Percentiles rank a stretch among this genome's conserved stretches.
phyloP scores from a whole-genome alignment of 2,329 filamentous ascomycete genomes.

The Gaeumannomyces tritici region DNA sequence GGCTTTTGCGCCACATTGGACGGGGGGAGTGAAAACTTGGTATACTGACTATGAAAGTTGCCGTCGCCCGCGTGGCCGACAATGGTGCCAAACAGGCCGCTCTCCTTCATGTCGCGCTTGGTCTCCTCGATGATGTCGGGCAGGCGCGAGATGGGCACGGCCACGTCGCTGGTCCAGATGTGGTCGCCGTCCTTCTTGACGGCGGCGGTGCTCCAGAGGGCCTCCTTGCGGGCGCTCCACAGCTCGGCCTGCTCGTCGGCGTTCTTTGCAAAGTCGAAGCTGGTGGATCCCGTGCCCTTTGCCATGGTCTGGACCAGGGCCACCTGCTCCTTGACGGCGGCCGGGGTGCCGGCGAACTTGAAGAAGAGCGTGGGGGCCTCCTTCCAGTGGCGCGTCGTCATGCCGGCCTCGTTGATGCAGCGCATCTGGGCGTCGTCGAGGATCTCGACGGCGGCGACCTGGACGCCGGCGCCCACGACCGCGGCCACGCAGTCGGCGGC shows the following conservation, averaged over 20 bases:
- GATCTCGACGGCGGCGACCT: constrained; percentile 86
- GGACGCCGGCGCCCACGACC: constrained; percentile 72
- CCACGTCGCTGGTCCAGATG: constrained; percentile 81
- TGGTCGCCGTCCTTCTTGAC: constrained; percentile 55
- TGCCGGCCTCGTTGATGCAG: constrained; percentile 55
- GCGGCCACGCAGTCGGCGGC: constrained; percentile 72
- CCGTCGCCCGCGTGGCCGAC: constrained; percentile 65
- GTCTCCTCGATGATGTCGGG: constrained; percentile 72
- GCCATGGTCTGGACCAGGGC: constrained; percentile 55
- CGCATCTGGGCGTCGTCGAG: constrained; percentile 86
- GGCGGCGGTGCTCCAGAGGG: constrained; percentile 71
- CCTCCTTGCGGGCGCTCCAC: constrained; percentile 78
- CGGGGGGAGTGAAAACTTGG: neutral
- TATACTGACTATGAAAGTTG: constrained; percentile 49
- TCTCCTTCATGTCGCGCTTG: constrained; percentile 59
- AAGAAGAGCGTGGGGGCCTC: constrained; percentile 74
- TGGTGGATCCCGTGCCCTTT: constrained; percentile 48
- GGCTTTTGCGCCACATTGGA: neutral
- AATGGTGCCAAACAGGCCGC: constrained; percentile 63
- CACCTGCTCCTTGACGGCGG: constrained; percentile 71
- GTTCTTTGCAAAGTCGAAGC: constrained; percentile 68
- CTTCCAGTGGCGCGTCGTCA: constrained; percentile 57
- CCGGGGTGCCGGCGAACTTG: constrained; percentile 67
- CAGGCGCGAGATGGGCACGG: constrained; percentile 67
- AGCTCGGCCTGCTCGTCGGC: constrained; percentile 64